Conservation (phyloP, 352 stramenopile species). For the Plasmopara viticola region DNA sequence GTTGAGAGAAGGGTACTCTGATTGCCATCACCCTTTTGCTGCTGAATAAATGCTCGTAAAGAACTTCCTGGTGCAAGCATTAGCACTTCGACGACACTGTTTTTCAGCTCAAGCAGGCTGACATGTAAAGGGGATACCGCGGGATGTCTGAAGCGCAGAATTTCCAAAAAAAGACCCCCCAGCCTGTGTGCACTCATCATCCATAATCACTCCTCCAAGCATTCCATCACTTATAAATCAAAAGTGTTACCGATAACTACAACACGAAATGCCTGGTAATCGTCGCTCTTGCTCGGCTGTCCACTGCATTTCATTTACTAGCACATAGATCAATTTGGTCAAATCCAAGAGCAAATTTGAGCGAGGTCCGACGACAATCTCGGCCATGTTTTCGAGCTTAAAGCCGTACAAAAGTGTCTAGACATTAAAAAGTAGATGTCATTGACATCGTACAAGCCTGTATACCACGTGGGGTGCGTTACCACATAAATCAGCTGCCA, state of each 20-base stretch:
- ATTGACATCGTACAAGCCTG: not conserved
- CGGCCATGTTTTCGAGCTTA: slow-evolving; percentile 5
- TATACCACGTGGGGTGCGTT: not conserved
- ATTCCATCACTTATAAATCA: not conserved
- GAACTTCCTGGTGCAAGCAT: slow-evolving; percentile 44
- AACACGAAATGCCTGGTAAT: slow-evolving; percentile 21
- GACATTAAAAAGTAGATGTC: not conserved
- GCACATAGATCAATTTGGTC: slow-evolving; percentile 49
- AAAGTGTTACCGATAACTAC: slow-evolving; percentile 18
- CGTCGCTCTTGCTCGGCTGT: slow-evolving; percentile 26
- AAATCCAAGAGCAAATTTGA: slow-evolving; percentile 39
- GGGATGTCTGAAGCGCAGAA: slow-evolving; percentile 25
- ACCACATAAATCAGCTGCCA: slow-evolving; percentile 47
- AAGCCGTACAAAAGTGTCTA: slow-evolving; percentile 48
- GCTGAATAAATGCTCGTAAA: slow-evolving; percentile 38
- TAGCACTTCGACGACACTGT: slow-evolving; percentile 57
- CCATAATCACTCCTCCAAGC: not conserved
- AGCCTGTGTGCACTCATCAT: slow-evolving; percentile 19
- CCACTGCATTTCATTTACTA: slow-evolving; percentile 52
- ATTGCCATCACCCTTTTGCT: slow-evolving; percentile 4
- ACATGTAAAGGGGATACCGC: slow-evolving; percentile 26
- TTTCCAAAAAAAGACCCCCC: slow-evolving; percentile 40
- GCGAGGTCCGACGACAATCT: slow-evolving; percentile 19
- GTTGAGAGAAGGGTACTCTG: slow-evolving; percentile 12
- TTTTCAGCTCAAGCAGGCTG: slow-evolving; percentile 46